A percentile compares a stretch with the other conserved stretches of the same genome.
These are phyloP conservation scores for Guadua angustifolia DNA, from an alignment of 176 grass and related monocot species.

Conservation along the genomic window DNA sequence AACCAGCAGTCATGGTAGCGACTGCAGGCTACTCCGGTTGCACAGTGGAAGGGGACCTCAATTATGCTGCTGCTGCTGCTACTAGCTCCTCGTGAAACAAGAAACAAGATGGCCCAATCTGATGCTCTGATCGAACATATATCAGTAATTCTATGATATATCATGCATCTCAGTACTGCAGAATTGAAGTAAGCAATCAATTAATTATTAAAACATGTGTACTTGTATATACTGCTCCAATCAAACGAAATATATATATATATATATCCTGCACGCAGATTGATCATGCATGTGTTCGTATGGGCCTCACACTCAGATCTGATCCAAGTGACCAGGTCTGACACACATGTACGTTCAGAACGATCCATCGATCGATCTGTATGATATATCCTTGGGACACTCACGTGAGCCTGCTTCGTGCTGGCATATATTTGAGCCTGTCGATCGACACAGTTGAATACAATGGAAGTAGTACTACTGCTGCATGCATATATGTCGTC, in stretches of 20 bases:
- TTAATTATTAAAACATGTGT: neutral
- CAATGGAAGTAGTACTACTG: too few species aligned
- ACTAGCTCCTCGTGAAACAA: constrained; percentile 53
- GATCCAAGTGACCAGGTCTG: constrained; percentile 3
- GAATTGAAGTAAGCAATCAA: neutral
- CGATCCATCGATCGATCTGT: neutral
- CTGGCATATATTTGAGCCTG: neutral
- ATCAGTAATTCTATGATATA: neutral
- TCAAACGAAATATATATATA: constrained; percentile 8
- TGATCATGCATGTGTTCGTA: neutral
- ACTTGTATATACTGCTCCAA: neutral
- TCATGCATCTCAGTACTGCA: neutral
- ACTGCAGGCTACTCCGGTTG: too few species aligned
- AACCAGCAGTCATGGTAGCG: too few species aligned
- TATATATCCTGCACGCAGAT: neutral
- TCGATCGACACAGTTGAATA: neutral
- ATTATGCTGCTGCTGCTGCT: neutral
- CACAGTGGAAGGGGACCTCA: neutral
- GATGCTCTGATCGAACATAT: neutral
- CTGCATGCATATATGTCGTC: too few species aligned
- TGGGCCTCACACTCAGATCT: neutral
- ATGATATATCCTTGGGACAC: neutral
- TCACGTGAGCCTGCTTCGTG: constrained; percentile 34
- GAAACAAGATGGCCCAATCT: constrained; percentile 38
- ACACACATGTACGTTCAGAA: neutral